Evolutionary conservation across 805 yeast species (phyloP).

Genomic region (Kluyveromyces dobzhanskii): DNA sequence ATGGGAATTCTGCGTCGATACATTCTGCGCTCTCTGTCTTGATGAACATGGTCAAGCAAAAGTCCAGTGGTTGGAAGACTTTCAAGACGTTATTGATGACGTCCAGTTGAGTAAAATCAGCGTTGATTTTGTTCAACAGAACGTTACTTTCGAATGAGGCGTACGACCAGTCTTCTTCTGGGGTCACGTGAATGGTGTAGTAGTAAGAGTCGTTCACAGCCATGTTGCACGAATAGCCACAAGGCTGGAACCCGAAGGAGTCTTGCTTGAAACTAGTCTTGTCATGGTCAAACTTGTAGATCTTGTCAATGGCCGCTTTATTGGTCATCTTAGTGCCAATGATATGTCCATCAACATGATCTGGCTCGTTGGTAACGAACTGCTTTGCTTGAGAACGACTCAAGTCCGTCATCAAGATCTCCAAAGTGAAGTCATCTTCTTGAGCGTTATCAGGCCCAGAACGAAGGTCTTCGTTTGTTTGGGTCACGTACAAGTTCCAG

Average conservation of each 20-base stretch:
- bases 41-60: constrained; percentile 50
- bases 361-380: constrained; percentile 38
- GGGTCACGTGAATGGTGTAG: constrained; percentile 88
- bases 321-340: constrained; percentile 64
- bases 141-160: constrained; percentile 93
- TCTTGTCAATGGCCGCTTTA: constrained; percentile 49
- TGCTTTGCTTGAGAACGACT: constrained; percentile 45
- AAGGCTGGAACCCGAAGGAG: constrained; percentile 86
- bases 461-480: constrained; percentile 23
- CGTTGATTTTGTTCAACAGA: constrained; percentile 35
- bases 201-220: constrained; percentile 54
- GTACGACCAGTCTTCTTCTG: constrained; percentile 89
- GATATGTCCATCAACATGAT: constrained; percentile 57
- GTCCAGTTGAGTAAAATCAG: constrained; percentile 38
- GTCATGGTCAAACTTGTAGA: constrained; percentile 35
- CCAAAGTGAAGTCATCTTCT: constrained; percentile 63
- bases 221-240: constrained; percentile 91
- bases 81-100: constrained; percentile 52
- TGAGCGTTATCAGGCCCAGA: constrained; percentile 6
- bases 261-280: constrained; percentile 47
- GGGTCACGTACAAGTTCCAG: constrained; percentile 81
- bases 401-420: constrained; percentile 84
- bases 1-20: constrained; percentile 6
- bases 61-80: constrained; percentile 67
- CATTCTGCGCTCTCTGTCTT: constrained; percentile 23